Evolutionary conservation across 1,284 basidiomycete species (phyloP), one percentile per base, ranked within the genome.

Genomic region (Boletus sp.): DNA sequence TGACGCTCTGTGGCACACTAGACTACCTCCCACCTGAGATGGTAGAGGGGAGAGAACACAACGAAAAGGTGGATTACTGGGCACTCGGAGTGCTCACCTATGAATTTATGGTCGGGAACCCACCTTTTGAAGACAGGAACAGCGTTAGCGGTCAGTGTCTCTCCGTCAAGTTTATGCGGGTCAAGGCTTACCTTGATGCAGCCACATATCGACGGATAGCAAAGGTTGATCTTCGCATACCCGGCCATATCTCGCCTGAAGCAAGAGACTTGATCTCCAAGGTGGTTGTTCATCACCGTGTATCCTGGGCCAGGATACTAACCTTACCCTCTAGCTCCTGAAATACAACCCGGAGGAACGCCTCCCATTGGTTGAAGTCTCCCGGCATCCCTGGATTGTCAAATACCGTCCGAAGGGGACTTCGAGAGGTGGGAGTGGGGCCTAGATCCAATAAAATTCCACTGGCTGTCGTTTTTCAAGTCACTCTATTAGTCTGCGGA

Each of bases 21-120:
- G 96, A 99, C 68, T 99, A 99, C 64, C 78, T 99, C 2, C 94
- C 96, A 0, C 96, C 96, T 12, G 96, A 99, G 73, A 99, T 99
- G 96, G 89, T 99, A 12, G 92, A 97, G 59, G 86, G 86, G 0
- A 85, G 78, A 55, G 86, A 87, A 51, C 92, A 96, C 61, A 84
- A 78, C 38, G 90, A 93, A 62, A 87, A 85, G 60, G 94, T 96
- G 27, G 96, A 99, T 61, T 79, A 94, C 44, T 99, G 96, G 96
- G 95, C 96, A 0, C 73, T 99, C 9, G 96, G 96, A 35, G 95
- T 99, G 5, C 75, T 99, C 49, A 90, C 87, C 1, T 99, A 93
- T 67, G 96, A 99, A 69, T 99, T 99, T 66, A 70, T 98, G 46
- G 82, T 86, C 50, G 96, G 96, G 2, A 80, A 80, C 9, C 94